These are phyloP conservation scores for Pulveroboletus sp. DNA, from an alignment of 768 basidiomycete species.

Conservation along the genomic window DNA sequence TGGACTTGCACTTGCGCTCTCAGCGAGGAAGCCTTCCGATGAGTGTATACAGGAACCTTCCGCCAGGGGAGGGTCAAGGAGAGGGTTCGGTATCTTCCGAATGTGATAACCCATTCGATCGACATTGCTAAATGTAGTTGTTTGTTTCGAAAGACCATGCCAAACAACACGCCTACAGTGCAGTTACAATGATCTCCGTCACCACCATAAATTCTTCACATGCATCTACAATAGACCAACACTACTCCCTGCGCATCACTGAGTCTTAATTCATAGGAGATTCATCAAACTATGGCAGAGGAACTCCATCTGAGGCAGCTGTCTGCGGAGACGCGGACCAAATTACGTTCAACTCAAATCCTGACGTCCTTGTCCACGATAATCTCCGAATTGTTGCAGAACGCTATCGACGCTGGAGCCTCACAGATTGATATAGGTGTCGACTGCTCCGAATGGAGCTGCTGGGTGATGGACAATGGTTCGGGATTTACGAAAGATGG, in stretches of 20 bases:
- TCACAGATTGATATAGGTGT: constrained; percentile 66
- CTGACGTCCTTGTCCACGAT: constrained; percentile 78
- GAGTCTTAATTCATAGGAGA: not conserved
- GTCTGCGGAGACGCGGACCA: constrained; percentile 57
- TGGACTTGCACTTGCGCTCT: constrained; percentile 83
- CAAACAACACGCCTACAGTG: constrained; percentile 22
- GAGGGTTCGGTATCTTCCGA: constrained; percentile 86
- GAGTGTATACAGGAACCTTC: constrained; percentile 4
- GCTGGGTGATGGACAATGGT: constrained; percentile 87
- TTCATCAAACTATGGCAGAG: constrained; percentile 16
- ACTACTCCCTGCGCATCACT: not conserved
- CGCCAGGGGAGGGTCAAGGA: constrained; percentile 68
- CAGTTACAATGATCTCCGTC: not conserved
- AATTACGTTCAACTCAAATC: constrained; percentile 78
- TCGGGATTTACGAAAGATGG: constrained; percentile 63
- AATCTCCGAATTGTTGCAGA: constrained; percentile 84
- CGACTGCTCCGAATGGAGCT: constrained; percentile 72
- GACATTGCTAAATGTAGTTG: constrained; percentile 25
- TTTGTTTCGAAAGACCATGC: constrained; percentile 19
- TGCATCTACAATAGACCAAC: not conserved
- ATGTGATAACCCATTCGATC: constrained; percentile 51
- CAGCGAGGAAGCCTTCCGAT: constrained; percentile 42
- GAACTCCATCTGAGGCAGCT: constrained; percentile 38
- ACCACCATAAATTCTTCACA: not conserved
- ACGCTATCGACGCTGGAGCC: constrained; percentile 81